Conservation (phyloP, 768 basidiomycete genomes). For the Clitopilus hobsonii region DNA sequence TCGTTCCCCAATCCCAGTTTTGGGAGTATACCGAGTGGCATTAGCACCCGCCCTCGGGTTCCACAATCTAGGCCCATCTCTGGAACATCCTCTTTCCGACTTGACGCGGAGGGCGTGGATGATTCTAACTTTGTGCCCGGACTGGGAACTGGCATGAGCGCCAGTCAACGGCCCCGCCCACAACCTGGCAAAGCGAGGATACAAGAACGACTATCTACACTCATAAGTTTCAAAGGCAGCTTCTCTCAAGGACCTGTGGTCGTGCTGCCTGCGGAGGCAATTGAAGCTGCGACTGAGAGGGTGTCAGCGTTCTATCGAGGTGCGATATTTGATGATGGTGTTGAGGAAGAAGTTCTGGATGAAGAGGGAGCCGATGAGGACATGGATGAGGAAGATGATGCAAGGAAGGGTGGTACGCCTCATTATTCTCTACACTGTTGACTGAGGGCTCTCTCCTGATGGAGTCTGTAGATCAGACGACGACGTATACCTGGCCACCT, state of each 20-base stretch:
- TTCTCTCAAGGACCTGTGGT: slow-evolving; percentile 18
- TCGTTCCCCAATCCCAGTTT: too few relatives aligned
- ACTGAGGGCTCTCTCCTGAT: background rate
- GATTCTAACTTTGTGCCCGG: too few relatives aligned
- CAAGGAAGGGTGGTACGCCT: background rate
- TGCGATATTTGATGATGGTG: slow-evolving; percentile 55
- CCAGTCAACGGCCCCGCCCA: background rate
- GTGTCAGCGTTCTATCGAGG: slow-evolving; percentile 71
- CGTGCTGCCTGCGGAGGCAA: slow-evolving; percentile 45
- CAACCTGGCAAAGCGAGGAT: background rate
- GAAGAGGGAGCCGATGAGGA: slow-evolving; percentile 15
- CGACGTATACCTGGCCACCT: slow-evolving; percentile 55
- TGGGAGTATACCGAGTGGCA: too few relatives aligned
- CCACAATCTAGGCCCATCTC: too few relatives aligned
- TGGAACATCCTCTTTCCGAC: too few relatives aligned
- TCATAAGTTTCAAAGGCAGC: background rate
- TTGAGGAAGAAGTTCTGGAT: slow-evolving; percentile 26
- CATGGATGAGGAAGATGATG: slow-evolving; percentile 11
- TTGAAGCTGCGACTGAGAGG: slow-evolving; percentile 64
- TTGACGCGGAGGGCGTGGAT: too few relatives aligned
- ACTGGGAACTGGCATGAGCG: background rate
- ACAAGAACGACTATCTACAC: background rate
- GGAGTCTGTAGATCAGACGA: slow-evolving; percentile 36
- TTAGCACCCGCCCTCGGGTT: too few relatives aligned
- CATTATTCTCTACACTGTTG: background rate